Conservation (phyloP, 805 yeast genomes). For the Pichia gijzeniarum region DNA sequence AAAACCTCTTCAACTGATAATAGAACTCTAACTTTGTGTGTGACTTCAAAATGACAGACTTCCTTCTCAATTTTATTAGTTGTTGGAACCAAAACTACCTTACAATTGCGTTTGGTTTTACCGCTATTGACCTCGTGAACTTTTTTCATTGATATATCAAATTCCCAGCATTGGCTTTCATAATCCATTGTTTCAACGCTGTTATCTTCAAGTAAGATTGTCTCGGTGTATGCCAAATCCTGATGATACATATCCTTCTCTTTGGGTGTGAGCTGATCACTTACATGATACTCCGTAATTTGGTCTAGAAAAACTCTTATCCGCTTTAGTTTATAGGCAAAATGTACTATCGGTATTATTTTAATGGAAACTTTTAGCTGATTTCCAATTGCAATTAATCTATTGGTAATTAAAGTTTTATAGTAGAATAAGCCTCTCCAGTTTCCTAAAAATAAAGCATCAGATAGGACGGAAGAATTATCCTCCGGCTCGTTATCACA, state of each 20-base stretch:
- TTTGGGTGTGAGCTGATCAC: not conserved
- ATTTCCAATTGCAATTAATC: slow-evolving; percentile 17
- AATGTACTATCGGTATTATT: slow-evolving; percentile 21
- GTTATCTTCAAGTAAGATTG: slow-evolving; percentile 13
- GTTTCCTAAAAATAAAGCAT: slow-evolving; percentile 23
- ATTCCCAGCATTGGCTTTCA: slow-evolving; percentile 5
- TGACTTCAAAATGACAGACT: slow-evolving; percentile 17
- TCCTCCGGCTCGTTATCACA: slow-evolving; percentile 11
- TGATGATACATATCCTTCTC: slow-evolving; percentile 3
- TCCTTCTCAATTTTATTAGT: slow-evolving; percentile 12
- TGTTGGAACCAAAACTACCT: slow-evolving; percentile 19
- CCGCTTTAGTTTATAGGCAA: slow-evolving; percentile 18
- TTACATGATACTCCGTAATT: slow-evolving; percentile 15
- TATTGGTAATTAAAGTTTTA: slow-evolving; percentile 18
- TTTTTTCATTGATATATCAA: slow-evolving; percentile 8
- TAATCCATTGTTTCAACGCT: slow-evolving; percentile 4
- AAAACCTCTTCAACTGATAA: slow-evolving; percentile 9
- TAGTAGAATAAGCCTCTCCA: slow-evolving; percentile 29
- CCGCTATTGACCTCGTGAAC: slow-evolving; percentile 4
- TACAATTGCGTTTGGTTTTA: not conserved
- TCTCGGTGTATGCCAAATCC: slow-evolving; percentile 14
- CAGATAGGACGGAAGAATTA: not conserved
- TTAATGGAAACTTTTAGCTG: slow-evolving; percentile 15
- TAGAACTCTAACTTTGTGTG: slow-evolving; percentile 18
- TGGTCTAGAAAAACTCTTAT: slow-evolving; percentile 23